A percentile compares a stretch with the other conserved stretches of the same genome.
Evolutionary conservation across 2,329 filamentous ascomycete species (phyloP).

Genomic region (Chaetomium sp.): DNA sequence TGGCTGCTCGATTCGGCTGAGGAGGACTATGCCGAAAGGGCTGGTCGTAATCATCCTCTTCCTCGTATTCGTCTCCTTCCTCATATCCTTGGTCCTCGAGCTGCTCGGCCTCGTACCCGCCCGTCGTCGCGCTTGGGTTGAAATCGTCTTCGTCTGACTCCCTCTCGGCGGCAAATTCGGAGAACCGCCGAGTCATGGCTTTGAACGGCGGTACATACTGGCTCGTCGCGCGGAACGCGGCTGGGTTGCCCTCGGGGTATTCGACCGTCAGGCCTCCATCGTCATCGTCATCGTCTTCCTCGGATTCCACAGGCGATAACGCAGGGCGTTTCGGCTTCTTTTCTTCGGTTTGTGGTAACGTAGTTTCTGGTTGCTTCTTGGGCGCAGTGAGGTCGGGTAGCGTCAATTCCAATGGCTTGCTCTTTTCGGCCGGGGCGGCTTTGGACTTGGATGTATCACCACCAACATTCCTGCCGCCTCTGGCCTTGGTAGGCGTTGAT

Average conservation of each 20-base stretch:
- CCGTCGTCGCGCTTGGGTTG: neutral
- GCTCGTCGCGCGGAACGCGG: slow-evolving; percentile 27
- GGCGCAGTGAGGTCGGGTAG: slow-evolving; percentile 29
- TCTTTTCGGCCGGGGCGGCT: slow-evolving; percentile 21
- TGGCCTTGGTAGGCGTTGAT: slow-evolving; percentile 14
- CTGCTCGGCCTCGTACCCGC: slow-evolving; percentile 27
- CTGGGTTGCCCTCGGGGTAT: slow-evolving; percentile 47
- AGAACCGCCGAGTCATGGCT: slow-evolving; percentile 39
- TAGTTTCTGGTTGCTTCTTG: slow-evolving; percentile 6
- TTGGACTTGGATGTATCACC: slow-evolving; percentile 6
- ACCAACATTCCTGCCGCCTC: slow-evolving; percentile 5
- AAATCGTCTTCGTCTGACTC: slow-evolving; percentile 34
- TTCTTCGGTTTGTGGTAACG: slow-evolving; percentile 17
- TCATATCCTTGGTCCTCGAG: slow-evolving; percentile 15
- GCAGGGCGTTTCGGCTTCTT: slow-evolving; percentile 25
- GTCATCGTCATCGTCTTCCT: slow-evolving; percentile 45
- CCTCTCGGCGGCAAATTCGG: slow-evolving; percentile 42
- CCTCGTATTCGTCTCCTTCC: slow-evolving; percentile 13
- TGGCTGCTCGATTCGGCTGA: neutral
- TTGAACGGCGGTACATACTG: slow-evolving; percentile 33
- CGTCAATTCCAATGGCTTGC: slow-evolving; percentile 33
- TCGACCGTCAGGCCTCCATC: slow-evolving; percentile 54
- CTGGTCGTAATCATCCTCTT: slow-evolving; percentile 14
- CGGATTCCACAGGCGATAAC: slow-evolving; percentile 25
- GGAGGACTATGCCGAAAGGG: slow-evolving; percentile 17